These are phyloP conservation scores for Aspergillus oerlinghausenensis DNA, from an alignment of 2,329 filamentous ascomycete genomes.

Conservation along the genomic window DNA sequence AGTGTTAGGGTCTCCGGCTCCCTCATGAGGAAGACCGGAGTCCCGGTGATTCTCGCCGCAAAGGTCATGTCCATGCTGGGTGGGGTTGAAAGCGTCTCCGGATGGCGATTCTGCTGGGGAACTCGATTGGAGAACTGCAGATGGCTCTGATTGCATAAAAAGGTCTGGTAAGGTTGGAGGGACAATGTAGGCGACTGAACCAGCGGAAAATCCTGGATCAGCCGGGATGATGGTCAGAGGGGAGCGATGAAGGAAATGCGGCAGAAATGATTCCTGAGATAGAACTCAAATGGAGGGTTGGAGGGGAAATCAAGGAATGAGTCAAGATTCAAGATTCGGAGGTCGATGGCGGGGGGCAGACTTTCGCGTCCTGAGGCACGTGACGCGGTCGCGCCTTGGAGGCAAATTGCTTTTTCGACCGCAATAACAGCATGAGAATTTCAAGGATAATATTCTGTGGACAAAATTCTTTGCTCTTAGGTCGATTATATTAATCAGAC, in stretches of 20 bases:
- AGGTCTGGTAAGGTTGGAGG: constrained; percentile 31
- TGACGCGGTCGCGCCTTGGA: background rate
- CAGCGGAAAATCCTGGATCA: constrained; percentile 46
- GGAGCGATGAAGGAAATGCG: constrained; percentile 3
- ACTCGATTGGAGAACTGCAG: constrained; percentile 47
- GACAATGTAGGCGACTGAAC: constrained; percentile 50
- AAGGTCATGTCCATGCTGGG: constrained; percentile 58
- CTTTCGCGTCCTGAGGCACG: background rate
- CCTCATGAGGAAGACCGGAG: constrained; percentile 41
- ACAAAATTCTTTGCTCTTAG: background rate
- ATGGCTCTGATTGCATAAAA: constrained; percentile 64
- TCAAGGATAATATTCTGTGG: background rate
- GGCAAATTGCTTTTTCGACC: background rate
- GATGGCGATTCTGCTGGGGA: constrained; percentile 35
- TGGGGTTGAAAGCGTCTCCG: constrained; percentile 32
- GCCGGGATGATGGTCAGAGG: constrained; percentile 30
- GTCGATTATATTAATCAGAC: background rate
- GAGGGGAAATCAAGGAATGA: constrained; percentile 4
- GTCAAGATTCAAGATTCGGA: background rate
- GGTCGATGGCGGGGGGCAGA: background rate
- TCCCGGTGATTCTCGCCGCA: constrained; percentile 37
- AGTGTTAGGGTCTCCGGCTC: constrained; percentile 30
- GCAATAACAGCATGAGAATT: background rate
- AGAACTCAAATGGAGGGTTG: background rate
- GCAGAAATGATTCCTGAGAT: background rate